These are phyloP conservation scores for Paraphoma sp. DNA, from an alignment of 2,329 filamentous ascomycete genomes.

Conservation along the genomic window DNA sequence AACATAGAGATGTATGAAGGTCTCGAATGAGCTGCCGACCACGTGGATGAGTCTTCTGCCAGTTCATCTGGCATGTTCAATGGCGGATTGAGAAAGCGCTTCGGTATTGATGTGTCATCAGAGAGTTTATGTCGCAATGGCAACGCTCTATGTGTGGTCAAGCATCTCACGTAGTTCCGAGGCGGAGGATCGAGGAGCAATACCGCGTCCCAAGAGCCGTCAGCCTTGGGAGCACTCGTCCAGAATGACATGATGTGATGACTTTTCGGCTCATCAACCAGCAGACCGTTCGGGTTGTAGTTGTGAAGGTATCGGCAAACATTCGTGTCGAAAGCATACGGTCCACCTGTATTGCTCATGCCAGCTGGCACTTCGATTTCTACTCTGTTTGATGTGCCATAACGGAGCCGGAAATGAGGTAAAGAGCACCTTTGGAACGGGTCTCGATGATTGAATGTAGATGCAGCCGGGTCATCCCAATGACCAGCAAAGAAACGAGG, in stretches of 20 bases:
- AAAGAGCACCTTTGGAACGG: conserved; percentile 10
- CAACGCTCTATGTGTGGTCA: background rate
- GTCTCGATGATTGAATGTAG: conserved; percentile 2
- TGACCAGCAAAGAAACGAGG: conserved; percentile 1
- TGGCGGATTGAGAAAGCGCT: conserved; percentile 11
- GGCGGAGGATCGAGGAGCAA: conserved; percentile 5
- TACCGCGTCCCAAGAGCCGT: conserved; percentile 12
- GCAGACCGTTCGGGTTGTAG: conserved; percentile 5
- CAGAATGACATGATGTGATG: conserved; percentile 15
- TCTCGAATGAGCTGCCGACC: background rate
- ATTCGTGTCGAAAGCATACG: conserved; percentile 9
- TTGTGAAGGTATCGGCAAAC: conserved; percentile 10
- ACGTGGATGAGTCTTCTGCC: background rate
- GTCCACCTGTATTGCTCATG: background rate
- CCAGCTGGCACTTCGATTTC: background rate
- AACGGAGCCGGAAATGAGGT: conserved; percentile 7
- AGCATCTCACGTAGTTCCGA: background rate
- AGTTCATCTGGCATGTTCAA: background rate
- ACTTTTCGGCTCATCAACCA: conserved; percentile 13
- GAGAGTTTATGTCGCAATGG: background rate
- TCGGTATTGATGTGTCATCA: conserved; percentile 10
- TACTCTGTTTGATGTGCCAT: conserved; percentile 6
- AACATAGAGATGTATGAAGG: conserved; percentile 7
- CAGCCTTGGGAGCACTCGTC: conserved; percentile 1
- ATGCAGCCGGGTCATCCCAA: background rate